These are phyloP conservation scores for Calonectria pauciramosa DNA, from an alignment of 2,329 filamentous ascomycete genomes.

Conservation along the genomic window DNA sequence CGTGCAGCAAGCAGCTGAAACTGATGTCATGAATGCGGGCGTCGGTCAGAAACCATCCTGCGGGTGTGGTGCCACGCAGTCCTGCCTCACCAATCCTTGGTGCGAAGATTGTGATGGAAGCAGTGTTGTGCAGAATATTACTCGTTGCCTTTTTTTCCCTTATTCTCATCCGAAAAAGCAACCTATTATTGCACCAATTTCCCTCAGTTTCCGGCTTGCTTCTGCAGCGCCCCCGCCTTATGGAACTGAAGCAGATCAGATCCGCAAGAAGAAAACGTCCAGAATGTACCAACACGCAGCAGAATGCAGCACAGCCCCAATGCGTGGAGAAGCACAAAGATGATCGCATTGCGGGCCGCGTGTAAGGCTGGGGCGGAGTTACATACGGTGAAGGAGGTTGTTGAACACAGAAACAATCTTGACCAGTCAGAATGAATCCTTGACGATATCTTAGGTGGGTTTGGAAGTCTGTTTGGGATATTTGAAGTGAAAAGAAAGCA, in stretches of 20 bases:
- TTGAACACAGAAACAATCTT: background rate
- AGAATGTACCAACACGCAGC: background rate
- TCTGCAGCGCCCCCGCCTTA: background rate
- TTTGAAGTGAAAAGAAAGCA: constrained; percentile 1
- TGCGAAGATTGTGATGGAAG: background rate
- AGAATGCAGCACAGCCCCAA: constrained; percentile 37
- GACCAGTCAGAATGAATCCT: background rate
- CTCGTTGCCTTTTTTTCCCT: background rate
- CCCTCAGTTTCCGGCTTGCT: background rate
- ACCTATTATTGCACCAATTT: background rate
- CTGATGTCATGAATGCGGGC: constrained; percentile 39
- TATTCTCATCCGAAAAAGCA: background rate
- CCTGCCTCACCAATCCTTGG: background rate
- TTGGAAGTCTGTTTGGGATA: background rate
- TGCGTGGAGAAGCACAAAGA: constrained; percentile 34
- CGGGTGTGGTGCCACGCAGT: background rate
- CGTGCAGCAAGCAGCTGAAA: constrained; percentile 36
- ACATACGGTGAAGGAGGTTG: background rate
- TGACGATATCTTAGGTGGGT: background rate
- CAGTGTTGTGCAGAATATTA: background rate
- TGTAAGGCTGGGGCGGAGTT: constrained; percentile 45
- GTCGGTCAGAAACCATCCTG: constrained; percentile 16
- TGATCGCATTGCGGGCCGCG: constrained; percentile 42
- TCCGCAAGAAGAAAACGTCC: constrained; percentile 5
- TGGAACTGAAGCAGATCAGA: background rate